Conservation (phyloP, 164 flowering plant genomes). For the Stephania cephalantha region DNA sequence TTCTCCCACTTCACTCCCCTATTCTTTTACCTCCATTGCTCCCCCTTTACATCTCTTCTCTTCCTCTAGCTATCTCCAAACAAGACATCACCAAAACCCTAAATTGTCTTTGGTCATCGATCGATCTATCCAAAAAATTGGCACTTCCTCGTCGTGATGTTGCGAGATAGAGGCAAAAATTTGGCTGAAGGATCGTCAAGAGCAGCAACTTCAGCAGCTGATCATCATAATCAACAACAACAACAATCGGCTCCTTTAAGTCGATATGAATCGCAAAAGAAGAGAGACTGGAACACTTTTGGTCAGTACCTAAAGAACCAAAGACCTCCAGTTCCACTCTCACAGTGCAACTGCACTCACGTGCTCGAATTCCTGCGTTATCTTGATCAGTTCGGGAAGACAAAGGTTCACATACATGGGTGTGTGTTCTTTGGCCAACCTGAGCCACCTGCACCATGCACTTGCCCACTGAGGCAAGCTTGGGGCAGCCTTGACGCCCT, state of each 20-base stretch:
- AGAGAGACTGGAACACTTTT: constrained; percentile 41
- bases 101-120: not conserved
- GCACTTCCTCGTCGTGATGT: not conserved
- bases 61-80: not conserved
- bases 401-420: constrained; percentile 37
- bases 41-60: constrained; percentile 1
- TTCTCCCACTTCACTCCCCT: constrained; percentile 25
- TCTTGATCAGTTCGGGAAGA: constrained; percentile 37
- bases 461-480: constrained; percentile 41
- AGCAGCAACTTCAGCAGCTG: not conserved
- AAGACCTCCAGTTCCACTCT: constrained; percentile 31
- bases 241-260: constrained; percentile 24
- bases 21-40: constrained; percentile 16
- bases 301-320: constrained; percentile 39
- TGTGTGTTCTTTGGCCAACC: constrained; percentile 40
- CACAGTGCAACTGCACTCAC: constrained; percentile 33
- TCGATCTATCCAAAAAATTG: not conserved
- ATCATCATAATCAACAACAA: not conserved
- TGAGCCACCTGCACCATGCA: constrained; percentile 44
- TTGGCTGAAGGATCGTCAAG: constrained; percentile 21
- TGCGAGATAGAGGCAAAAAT: constrained; percentile 9
- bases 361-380: constrained; percentile 36
- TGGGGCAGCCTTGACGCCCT: constrained; percentile 40
- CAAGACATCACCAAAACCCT: not conserved
- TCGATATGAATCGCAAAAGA: constrained; percentile 38